Evolutionary conservation across 225 moss, liverwort and hornwort species (phyloP).

Genomic region (Marchantia paleacea): DNA sequence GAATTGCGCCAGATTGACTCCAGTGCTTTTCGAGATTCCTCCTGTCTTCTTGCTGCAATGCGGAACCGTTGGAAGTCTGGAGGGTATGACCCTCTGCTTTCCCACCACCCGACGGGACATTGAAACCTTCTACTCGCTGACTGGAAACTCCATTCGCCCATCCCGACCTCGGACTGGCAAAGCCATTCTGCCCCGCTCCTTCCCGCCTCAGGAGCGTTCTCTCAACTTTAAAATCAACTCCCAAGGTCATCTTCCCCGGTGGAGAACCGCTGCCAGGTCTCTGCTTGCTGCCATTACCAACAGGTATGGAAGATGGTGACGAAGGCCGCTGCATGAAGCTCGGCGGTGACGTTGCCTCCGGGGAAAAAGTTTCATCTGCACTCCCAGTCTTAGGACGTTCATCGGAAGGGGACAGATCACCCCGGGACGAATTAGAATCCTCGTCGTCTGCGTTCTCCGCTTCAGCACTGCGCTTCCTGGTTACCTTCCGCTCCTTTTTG

Average conservation of each 20-base stretch:
- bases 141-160: conserved; percentile 55
- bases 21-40: conserved; percentile 64
- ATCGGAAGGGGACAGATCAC: conserved; percentile 89
- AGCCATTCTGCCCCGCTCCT: conserved; percentile 85
- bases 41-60: conserved; percentile 50
- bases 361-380: conserved; percentile 67
- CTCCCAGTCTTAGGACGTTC: conserved; percentile 83
- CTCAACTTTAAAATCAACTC: conserved; percentile 68
- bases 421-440: conserved; percentile 84
- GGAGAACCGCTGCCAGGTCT: conserved; percentile 60
- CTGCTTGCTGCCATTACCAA: conserved; percentile 60
- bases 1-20: conserved; percentile 37
- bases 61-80: conserved; percentile 41
- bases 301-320: conserved; percentile 59
- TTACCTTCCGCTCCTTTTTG: conserved; percentile 95
- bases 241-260: conserved; percentile 45
- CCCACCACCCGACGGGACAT: conserved; percentile 48
- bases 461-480: conserved; percentile 94
- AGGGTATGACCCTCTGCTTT: conserved; percentile 47
- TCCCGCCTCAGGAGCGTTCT: conserved; percentile 81
- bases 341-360: conserved; percentile 70
- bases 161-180: conserved; percentile 79
- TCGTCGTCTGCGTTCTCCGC: conserved; percentile 93
- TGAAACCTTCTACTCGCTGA: conserved; percentile 83
- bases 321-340: conserved; percentile 57